Evolutionary conservation across 768 basidiomycete genomes (phyloP).

Genomic region (Lactifluus rugatus): DNA sequence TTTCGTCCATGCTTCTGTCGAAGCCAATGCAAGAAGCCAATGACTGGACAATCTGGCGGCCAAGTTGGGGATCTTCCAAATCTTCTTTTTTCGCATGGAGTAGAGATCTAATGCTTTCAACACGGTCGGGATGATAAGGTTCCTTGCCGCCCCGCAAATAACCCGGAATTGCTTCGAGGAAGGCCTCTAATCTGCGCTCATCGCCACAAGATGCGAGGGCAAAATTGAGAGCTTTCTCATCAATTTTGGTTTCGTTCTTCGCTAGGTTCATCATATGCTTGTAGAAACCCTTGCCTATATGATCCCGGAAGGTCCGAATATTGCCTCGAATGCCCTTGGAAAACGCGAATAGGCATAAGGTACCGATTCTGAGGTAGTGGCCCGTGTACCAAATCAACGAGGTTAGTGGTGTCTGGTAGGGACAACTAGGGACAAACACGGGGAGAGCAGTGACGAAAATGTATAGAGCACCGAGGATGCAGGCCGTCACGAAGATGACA

Average conservation of each 20-base stretch:
- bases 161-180: neutral
- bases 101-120: neutral
- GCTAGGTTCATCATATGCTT: neutral
- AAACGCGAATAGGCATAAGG: neutral
- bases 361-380: neutral
- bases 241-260: neutral
- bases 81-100: neutral
- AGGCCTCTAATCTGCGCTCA: neutral
- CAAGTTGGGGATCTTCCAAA: neutral
- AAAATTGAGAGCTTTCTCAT: neutral
- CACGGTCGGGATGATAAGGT: neutral
- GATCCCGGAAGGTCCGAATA: neutral
- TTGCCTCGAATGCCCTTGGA: neutral
- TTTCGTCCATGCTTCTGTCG: slow-evolving; percentile 6
- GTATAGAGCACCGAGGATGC: neutral
- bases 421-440: neutral
- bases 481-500: neutral
- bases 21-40: neutral
- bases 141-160: neutral
- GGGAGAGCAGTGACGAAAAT: neutral
- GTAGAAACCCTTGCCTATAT: neutral
- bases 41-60: neutral
- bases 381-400: neutral
- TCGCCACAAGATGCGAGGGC: neutral
- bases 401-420: neutral